Conservation (phyloP, 1,284 basidiomycete genomes). For the Coniophora puteana region DNA sequence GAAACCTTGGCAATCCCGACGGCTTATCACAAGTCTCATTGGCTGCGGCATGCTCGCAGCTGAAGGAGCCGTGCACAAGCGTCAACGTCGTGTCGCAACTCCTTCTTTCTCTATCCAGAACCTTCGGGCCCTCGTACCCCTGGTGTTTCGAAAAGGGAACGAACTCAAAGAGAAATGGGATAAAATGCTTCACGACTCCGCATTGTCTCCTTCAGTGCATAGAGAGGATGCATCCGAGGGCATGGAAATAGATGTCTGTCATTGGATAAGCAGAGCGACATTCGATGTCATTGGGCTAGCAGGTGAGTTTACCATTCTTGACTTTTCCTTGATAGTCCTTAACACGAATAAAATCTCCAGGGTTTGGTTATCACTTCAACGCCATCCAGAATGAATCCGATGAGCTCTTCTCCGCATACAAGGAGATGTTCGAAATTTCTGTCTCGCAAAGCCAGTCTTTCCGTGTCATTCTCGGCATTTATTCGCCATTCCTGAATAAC, state of each 20-base stretch:
- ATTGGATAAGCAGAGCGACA: slow-evolving; percentile 72
- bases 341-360: slow-evolving; percentile 37
- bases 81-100: slow-evolving; percentile 69
- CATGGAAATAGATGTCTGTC: slow-evolving; percentile 55
- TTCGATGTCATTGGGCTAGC: slow-evolving; percentile 81
- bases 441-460: slow-evolving; percentile 50
- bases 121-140: slow-evolving; percentile 61
- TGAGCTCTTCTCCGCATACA: slow-evolving; percentile 72
- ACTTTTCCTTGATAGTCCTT: background rate
- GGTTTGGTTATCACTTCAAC: slow-evolving; percentile 77
- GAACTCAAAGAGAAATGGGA: slow-evolving; percentile 61
- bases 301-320: slow-evolving; percentile 35
- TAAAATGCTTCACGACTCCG: slow-evolving; percentile 32
- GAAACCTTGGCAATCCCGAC: slow-evolving; percentile 76
- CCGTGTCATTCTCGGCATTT: slow-evolving; percentile 50
- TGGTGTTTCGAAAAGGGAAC: slow-evolving; percentile 64
- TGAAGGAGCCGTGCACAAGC: slow-evolving; percentile 69
- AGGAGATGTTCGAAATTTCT: slow-evolving; percentile 75
- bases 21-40: slow-evolving; percentile 68
- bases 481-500: slow-evolving; percentile 53
- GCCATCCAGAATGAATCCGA: slow-evolving; percentile 73
- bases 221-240: slow-evolving; percentile 7
- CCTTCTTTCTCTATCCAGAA: slow-evolving; percentile 79
- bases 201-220: background rate
- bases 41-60: slow-evolving; percentile 75